Evolutionary conservation across 108 stramenopile genomes (phyloP).

Genomic region (Chaetoceros tenuissimus): DNA sequence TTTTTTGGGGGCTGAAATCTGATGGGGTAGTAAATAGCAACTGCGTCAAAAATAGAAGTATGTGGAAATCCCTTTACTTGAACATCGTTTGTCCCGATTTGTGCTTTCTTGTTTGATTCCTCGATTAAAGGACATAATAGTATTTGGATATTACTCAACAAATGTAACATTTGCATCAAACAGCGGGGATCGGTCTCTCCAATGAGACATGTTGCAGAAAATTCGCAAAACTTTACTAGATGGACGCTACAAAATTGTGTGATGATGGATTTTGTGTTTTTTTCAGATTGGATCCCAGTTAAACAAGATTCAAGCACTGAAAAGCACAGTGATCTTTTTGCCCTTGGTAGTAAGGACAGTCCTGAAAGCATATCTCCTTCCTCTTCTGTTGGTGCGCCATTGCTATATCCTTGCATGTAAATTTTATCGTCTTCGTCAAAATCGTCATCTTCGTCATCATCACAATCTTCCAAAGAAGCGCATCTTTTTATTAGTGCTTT

Average conservation of each 20-base stretch:
- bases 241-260: conserved; percentile 1
- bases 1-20: conserved; percentile 82
- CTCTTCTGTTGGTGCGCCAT: conserved; percentile 1
- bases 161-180: conserved; percentile 54
- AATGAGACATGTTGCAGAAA: conserved; percentile 59
- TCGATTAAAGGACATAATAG: conserved; percentile 14
- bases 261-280: conserved; percentile 10
- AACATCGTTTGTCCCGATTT: background rate
- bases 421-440: conserved; percentile 17
- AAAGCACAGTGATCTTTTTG: conserved; percentile 67
- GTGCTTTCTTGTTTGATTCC: background rate
- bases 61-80: conserved; percentile 19
- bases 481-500: conserved; percentile 47
- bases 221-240: conserved; percentile 37
- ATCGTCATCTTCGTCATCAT: conserved; percentile 17
- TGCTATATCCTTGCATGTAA: conserved; percentile 4
- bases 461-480: conserved; percentile 22
- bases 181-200: conserved; percentile 88
- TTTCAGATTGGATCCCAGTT: conserved; percentile 22
- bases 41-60: conserved; percentile 67
- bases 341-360: conserved; percentile 50
- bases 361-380: conserved; percentile 33
- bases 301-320: conserved; percentile 37
- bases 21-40: conserved; percentile 79
- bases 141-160: conserved; percentile 56